Base-by-base conservation (phyloP, 2,329 filamentous ascomycete genomes). In the Penicillium digitatum region DNA sequence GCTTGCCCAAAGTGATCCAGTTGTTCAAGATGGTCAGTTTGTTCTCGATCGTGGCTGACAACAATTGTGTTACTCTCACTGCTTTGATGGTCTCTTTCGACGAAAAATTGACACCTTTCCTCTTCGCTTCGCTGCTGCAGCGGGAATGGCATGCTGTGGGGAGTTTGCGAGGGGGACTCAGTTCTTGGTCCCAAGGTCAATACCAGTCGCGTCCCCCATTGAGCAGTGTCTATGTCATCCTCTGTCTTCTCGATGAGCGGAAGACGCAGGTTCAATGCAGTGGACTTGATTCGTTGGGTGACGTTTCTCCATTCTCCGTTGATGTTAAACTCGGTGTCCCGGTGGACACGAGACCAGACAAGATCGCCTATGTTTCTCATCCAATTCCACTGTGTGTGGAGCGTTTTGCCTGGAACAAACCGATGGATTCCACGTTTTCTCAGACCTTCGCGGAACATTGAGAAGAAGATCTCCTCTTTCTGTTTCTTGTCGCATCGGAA, bases 401-500 rank as follows among this genome's bases (percentile, higher is more conserved):
- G 24, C 0, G 51, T 59, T 0, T 5, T 27, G 4, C 34, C 52
- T 3, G 61, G 37, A 3, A 55, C 18, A 31, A 66, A 43, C 0
- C 45, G 54, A 1, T n/a, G 3, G 7, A 71, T 66, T 0, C 66
- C 69, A 50, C 56, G 56, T 0, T 57, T 31, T 1, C 22, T 37
- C 1, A 72, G 45, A 6, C 70, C 51, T 0, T 44, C 9, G n/a
- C 45, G 24, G 39, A 71, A 73, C 0, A 64, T 48, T 0, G 45
- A 11, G 11, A 66, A 71, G 27, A 74, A 73, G 0, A 73, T 58
- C 2, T 31, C 42, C 20, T 50, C 42, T 8, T 63, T 67, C 0
- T 52, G 52, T 1, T 20, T 27, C 0, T 29, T 20, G 3, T 57
- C 48, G 7, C 43, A 45, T 6, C 54, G 20, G 24, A 68, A 71